Conservation (phyloP, 179 eudicot genomes). For the Silene noctiflora region DNA sequence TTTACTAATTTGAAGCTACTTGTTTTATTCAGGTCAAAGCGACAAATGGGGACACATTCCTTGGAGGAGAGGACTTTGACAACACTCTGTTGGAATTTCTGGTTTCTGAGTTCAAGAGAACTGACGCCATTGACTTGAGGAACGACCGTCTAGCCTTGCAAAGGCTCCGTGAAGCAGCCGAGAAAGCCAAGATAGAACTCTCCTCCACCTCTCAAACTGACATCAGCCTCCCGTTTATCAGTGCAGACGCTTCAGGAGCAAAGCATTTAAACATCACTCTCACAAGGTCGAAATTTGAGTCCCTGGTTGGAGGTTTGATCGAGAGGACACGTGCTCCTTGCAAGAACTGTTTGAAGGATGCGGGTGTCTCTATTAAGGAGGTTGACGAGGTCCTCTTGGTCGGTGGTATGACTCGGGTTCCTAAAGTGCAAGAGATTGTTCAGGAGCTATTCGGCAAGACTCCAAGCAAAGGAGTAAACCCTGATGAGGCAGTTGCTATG, state of each 20-base stretch:
- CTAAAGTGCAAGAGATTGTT: conserved; percentile 43
- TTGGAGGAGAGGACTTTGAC: conserved; percentile 89
- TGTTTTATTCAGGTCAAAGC: conserved; percentile 63
- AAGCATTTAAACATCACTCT: conserved; percentile 53
- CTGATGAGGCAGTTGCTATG: conserved; percentile 60
- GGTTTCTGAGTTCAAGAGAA: conserved; percentile 64
- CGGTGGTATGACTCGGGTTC: conserved; percentile 56
- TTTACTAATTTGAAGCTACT: neutral
- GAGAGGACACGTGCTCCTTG: conserved; percentile 48
- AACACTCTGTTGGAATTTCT: conserved; percentile 61
- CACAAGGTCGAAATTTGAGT: conserved; percentile 47
- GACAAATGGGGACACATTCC: conserved; percentile 80
- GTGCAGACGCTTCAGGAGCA: conserved; percentile 82
- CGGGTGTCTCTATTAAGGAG: conserved; percentile 35
- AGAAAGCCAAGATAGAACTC: conserved; percentile 54
- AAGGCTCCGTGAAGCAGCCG: conserved; percentile 57
- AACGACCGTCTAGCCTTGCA: conserved; percentile 75
- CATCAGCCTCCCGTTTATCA: conserved; percentile 43
- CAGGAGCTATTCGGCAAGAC: conserved; percentile 47
- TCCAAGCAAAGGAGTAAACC: conserved; percentile 53
- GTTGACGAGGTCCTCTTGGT: conserved; percentile 48
- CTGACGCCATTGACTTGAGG: conserved; percentile 65
- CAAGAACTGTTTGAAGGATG: conserved; percentile 49
- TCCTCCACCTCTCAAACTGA: conserved; percentile 50
- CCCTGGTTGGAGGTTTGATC: conserved; percentile 41